Evolutionary conservation across 2,329 filamentous ascomycete genomes (phyloP).

Genomic region (Penicillium aurantiogriseum): DNA sequence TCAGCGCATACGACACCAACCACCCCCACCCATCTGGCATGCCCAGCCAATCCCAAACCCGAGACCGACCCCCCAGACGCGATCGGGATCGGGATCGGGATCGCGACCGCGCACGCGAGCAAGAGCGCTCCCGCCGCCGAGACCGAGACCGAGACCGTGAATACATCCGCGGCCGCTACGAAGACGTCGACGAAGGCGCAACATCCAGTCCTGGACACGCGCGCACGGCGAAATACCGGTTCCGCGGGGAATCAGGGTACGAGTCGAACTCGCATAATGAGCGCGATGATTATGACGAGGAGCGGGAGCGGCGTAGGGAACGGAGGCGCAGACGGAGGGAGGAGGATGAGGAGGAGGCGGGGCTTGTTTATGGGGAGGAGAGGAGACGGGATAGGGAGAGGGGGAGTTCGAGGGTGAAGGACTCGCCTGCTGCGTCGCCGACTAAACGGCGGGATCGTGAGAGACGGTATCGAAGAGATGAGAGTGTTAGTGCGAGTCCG

Average conservation of each 20-base stretch:
- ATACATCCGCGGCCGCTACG: slow-evolving; percentile 20
- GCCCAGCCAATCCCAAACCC: slow-evolving; percentile 16
- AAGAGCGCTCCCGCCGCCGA: slow-evolving; percentile 15
- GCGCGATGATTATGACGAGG: slow-evolving; percentile 23
- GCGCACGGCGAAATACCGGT: slow-evolving; percentile 20
- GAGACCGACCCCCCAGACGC: slow-evolving; percentile 33
- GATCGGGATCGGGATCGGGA: slow-evolving; percentile 28
- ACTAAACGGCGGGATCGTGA: slow-evolving; percentile 37
- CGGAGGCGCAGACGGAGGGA: slow-evolving; percentile 20
- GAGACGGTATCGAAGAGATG: slow-evolving; percentile 26
- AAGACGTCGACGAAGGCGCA: slow-evolving; percentile 16
- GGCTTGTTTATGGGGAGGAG: slow-evolving; percentile 19
- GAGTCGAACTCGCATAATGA: slow-evolving; percentile 26
- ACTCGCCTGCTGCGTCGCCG: slow-evolving; percentile 39
- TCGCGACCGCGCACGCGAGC: slow-evolving; percentile 18
- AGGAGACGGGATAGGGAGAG: slow-evolving; percentile 16
- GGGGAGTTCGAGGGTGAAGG: slow-evolving; percentile 34
- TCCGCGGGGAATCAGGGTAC: slow-evolving; percentile 21
- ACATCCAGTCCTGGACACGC: slow-evolving; percentile 16
- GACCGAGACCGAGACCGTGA: slow-evolving; percentile 15
- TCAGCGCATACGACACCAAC: neutral
- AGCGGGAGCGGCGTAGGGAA: slow-evolving; percentile 4
- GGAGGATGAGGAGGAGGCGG: slow-evolving; percentile 14
- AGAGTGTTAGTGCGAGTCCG: slow-evolving; percentile 29
- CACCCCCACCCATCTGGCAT: neutral